A percentile compares a stretch with the other conserved stretches of the same genome.
These are phyloP conservation scores for Suillus bovinus DNA, from an alignment of 768 basidiomycete genomes.

Conservation along the genomic window DNA sequence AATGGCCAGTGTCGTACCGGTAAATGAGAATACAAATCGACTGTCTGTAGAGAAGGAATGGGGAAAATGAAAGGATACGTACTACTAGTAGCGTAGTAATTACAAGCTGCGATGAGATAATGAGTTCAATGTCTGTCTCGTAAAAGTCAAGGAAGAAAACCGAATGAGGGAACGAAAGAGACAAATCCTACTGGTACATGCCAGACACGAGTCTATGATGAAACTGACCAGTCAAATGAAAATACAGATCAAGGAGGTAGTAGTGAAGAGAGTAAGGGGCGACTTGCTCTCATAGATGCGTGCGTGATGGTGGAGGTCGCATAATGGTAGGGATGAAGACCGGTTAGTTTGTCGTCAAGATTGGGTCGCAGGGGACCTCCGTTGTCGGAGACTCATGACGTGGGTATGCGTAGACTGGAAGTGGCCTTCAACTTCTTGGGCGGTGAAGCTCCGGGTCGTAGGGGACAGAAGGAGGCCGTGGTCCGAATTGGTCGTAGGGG, in stretches of 20 bases:
- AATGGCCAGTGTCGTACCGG: not conserved
- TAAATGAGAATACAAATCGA: not conserved
- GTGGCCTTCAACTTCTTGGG: not conserved
- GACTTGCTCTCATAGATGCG: not conserved
- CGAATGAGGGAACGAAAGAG: not conserved
- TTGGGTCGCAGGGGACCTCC: not conserved
- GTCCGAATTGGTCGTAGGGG: not conserved
- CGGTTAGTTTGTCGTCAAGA: not conserved
- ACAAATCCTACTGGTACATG: too few relatives aligned
- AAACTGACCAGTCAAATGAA: not conserved
- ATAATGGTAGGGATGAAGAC: too few relatives aligned
- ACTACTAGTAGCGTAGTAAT: not conserved
- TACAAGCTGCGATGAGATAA: not conserved
- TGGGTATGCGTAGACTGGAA: not conserved
- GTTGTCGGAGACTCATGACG: not conserved
- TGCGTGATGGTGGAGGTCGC: not conserved
- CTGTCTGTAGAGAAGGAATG: not conserved
- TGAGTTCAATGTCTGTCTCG: not conserved
- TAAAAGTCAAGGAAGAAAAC: not conserved
- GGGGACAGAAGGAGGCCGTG: not conserved
- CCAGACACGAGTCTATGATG: not conserved
- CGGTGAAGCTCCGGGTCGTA: not conserved
- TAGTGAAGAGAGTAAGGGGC: not conserved
- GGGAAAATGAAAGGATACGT: not conserved
- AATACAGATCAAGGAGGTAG: not conserved